phyloP scores from a whole-genome alignment of 2,329 filamentous ascomycete species.

The Lachnellula occidentalis region DNA sequence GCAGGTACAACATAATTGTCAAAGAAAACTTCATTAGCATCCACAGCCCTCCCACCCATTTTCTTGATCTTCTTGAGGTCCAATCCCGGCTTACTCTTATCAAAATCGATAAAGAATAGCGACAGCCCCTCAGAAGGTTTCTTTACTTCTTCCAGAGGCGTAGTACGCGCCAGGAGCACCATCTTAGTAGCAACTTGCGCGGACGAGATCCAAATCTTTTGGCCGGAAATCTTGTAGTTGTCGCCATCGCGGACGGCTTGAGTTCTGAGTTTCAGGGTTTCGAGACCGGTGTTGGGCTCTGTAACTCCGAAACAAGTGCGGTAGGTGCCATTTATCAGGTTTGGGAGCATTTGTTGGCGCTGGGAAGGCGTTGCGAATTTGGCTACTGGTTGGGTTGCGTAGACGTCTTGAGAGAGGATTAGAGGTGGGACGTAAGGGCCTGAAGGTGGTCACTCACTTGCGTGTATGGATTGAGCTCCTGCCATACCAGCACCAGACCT shows the following conservation, averaged over 20 bases:
- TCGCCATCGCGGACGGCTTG: constrained; percentile 54
- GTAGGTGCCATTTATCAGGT: constrained; percentile 66
- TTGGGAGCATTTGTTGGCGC: constrained; percentile 57
- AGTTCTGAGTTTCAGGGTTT: constrained; percentile 68
- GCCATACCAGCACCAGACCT: constrained; percentile 70
- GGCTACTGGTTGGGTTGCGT: constrained; percentile 69
- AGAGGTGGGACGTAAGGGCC: background rate
- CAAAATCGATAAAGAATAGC: constrained; percentile 74
- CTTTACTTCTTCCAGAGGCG: constrained; percentile 57
- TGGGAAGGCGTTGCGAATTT: constrained; percentile 66
- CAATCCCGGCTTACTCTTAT: constrained; percentile 48
- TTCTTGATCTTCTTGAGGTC: constrained; percentile 68
- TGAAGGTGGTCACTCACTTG: constrained; percentile 31
- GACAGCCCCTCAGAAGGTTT: constrained; percentile 73
- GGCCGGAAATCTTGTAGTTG: constrained; percentile 63
- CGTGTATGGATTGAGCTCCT: constrained; percentile 56
- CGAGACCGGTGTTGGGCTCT: constrained; percentile 75
- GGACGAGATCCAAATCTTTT: constrained; percentile 88
- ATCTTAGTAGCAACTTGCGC: constrained; percentile 79
- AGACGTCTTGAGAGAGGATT: constrained; percentile 44
- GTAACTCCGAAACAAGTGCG: constrained; percentile 78
- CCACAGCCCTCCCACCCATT: constrained; percentile 78
- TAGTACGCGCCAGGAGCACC: constrained; percentile 76
- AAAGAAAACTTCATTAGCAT: constrained; percentile 86
- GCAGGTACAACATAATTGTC: constrained; percentile 67